These are phyloP conservation scores for Cladophialophora exuberans DNA, from an alignment of 2,329 filamentous ascomycete genomes.

Conservation along the genomic window DNA sequence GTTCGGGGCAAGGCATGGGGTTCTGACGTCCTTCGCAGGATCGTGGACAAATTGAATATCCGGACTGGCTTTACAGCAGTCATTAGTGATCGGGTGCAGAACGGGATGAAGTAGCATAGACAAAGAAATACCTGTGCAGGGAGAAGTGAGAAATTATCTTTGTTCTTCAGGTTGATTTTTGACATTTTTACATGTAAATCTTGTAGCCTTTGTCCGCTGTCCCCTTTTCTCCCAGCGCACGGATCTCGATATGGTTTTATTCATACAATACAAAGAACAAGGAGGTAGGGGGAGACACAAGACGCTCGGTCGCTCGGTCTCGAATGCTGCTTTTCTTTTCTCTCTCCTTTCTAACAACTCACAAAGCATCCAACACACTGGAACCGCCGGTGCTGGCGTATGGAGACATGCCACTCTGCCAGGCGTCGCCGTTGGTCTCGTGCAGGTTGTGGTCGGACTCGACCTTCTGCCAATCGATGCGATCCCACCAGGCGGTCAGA, in stretches of 20 bases:
- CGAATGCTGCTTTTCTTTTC: no score
- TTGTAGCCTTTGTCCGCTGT: neutral
- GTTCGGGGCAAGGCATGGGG: no score
- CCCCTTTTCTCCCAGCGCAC: neutral
- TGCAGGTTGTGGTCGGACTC: slow-evolving; percentile 18
- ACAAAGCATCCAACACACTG: slow-evolving; percentile 17
- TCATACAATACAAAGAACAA: slow-evolving; percentile 1
- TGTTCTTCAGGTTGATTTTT: neutral
- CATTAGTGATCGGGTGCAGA: no score
- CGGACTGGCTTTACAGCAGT: no score
- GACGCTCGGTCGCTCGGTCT: no score
- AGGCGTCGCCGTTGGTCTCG: slow-evolving; percentile 8
- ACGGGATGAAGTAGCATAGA: no score
- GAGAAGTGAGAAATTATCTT: neutral
- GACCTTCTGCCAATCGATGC: slow-evolving; percentile 82
- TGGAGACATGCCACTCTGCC: neutral
- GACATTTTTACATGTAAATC: no score
- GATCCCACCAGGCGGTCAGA: slow-evolving; percentile 82
- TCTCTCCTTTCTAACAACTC: neutral
- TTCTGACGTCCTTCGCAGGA: no score
- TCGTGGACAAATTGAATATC: no score
- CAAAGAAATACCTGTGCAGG: neutral
- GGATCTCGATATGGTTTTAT: no score
- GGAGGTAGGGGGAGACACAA: no score
- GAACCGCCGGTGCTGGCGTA: neutral